Evolutionary conservation across 176 grass and related monocot genomes (phyloP).

Genomic region (Oryza officinalis): DNA sequence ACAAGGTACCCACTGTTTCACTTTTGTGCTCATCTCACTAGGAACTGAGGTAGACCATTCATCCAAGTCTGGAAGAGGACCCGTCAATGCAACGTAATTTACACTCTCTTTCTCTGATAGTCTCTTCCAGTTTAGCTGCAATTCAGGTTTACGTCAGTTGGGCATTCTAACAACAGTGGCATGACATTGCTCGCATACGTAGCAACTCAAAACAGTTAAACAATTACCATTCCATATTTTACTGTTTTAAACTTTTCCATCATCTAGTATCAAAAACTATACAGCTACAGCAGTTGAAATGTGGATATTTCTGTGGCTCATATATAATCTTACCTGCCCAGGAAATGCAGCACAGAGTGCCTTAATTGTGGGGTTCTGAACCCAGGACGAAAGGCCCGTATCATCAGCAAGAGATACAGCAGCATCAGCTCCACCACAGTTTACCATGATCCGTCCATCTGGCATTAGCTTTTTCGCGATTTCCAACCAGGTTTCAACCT

Average conservation of each 20-base stretch:
- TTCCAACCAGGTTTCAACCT: conserved; percentile 79
- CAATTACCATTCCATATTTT: background rate
- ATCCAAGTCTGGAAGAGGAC: conserved; percentile 77
- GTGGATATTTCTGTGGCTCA: background rate
- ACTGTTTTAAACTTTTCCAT: background rate
- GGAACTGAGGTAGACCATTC: conserved; percentile 67
- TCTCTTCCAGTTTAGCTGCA: conserved; percentile 84
- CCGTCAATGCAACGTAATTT: conserved; percentile 86
- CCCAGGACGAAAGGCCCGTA: conserved; percentile 50
- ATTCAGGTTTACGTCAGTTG: conserved; percentile 14
- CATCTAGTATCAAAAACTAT: conserved; percentile 17
- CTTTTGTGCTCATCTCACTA: conserved; percentile 60
- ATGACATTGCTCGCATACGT: background rate
- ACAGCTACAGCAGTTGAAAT: background rate
- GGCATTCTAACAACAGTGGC: background rate
- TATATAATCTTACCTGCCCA: conserved; percentile 50
- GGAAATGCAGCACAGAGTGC: conserved; percentile 75
- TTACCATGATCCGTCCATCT: conserved; percentile 81
- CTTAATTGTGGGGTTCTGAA: conserved; percentile 78
- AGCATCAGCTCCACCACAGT: conserved; percentile 76
- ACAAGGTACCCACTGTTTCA: conserved; percentile 70
- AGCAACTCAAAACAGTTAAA: background rate
- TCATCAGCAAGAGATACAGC: conserved; percentile 53
- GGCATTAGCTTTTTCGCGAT: conserved; percentile 80
- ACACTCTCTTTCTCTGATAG: conserved; percentile 68